phyloP scores from a whole-genome alignment of 805 yeast genomes.

The Yamadazyma takamatsuzukensis region DNA sequence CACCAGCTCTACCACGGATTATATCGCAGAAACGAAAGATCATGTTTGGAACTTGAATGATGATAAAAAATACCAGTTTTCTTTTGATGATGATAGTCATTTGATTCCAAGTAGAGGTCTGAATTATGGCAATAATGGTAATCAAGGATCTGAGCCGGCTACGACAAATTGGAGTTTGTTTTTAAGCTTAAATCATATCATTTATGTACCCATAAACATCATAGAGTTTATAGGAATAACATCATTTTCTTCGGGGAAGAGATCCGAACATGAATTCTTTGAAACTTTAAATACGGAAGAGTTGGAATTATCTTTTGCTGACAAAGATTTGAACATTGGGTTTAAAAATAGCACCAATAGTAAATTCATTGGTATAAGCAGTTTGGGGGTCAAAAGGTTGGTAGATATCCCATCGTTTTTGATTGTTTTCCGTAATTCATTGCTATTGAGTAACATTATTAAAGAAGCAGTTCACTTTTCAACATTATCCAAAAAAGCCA shows the following conservation, averaged over 20 bases:
- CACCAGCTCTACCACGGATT: slow-evolving; percentile 16
- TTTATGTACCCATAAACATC: slow-evolving; percentile 24
- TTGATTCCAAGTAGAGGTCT: background rate
- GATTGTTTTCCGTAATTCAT: slow-evolving; percentile 28
- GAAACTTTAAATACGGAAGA: no score
- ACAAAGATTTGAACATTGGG: no score
- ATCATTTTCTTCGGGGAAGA: background rate
- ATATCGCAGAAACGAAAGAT: slow-evolving; percentile 16
- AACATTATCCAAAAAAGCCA: background rate
- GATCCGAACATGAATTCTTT: background rate
- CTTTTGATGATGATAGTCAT: slow-evolving; percentile 12
- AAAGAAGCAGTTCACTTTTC: slow-evolving; percentile 1
- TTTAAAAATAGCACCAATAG: background rate
- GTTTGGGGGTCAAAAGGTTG: slow-evolving; percentile 20
- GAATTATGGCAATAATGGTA: background rate
- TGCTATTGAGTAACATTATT: slow-evolving; percentile 24
- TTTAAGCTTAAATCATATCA: slow-evolving; percentile 22
- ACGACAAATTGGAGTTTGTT: slow-evolving; percentile 21
- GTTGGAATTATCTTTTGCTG: background rate
- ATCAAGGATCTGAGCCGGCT: slow-evolving; percentile 3
- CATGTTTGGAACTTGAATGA: slow-evolving; percentile 20
- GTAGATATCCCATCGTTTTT: slow-evolving; percentile 22
- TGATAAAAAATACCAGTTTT: slow-evolving; percentile 16
- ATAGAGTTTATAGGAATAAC: slow-evolving; percentile 27
- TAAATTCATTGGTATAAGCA: slow-evolving; percentile 19